Conservation (phyloP, 1,284 basidiomycete species). For the Pterulicium gracile region DNA sequence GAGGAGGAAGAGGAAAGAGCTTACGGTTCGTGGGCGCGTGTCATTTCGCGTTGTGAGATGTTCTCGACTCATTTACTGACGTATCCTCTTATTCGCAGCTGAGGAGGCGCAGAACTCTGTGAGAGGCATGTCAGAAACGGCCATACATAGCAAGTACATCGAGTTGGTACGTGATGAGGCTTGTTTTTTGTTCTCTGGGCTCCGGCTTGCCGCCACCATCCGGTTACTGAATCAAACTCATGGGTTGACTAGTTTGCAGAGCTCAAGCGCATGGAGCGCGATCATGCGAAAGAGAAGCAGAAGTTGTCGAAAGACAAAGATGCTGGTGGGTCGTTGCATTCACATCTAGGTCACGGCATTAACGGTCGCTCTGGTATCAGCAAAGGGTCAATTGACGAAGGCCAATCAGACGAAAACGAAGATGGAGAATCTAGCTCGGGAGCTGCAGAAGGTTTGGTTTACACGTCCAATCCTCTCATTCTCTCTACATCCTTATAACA, state of each 20-base stretch:
- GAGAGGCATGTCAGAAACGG: slow-evolving; percentile 66
- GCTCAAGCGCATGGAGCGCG: slow-evolving; percentile 69
- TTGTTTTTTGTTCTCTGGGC: slow-evolving; percentile 2
- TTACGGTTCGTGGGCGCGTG: slow-evolving; percentile 41
- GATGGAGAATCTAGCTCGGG: slow-evolving; percentile 76
- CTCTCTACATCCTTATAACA: slow-evolving; percentile 13
- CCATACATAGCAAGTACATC: slow-evolving; percentile 73
- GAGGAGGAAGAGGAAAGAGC: slow-evolving; percentile 73
- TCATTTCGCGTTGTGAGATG: slow-evolving; percentile 6
- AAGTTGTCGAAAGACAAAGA: slow-evolving; percentile 81
- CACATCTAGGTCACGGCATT: slow-evolving; percentile 9
- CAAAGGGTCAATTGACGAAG: slow-evolving; percentile 73
- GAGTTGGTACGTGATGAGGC: slow-evolving; percentile 48
- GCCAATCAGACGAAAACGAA: slow-evolving; percentile 79
- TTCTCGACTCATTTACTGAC: slow-evolving; percentile 9
- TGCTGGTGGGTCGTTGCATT: slow-evolving; percentile 42
- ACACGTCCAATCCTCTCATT: slow-evolving; percentile 1
- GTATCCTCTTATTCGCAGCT: slow-evolving; percentile 33
- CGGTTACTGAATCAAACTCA: background rate
- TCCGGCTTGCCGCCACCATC: slow-evolving; percentile 7
- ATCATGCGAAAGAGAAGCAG: slow-evolving; percentile 81
- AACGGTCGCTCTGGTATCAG: slow-evolving; percentile 23
- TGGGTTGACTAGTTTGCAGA: slow-evolving; percentile 58
- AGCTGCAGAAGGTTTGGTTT: slow-evolving; percentile 64
- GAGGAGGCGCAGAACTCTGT: slow-evolving; percentile 78